Evolutionary conservation across 129 eudicot genomes (phyloP).

Genomic region (Heracleum sosnowskyi): DNA sequence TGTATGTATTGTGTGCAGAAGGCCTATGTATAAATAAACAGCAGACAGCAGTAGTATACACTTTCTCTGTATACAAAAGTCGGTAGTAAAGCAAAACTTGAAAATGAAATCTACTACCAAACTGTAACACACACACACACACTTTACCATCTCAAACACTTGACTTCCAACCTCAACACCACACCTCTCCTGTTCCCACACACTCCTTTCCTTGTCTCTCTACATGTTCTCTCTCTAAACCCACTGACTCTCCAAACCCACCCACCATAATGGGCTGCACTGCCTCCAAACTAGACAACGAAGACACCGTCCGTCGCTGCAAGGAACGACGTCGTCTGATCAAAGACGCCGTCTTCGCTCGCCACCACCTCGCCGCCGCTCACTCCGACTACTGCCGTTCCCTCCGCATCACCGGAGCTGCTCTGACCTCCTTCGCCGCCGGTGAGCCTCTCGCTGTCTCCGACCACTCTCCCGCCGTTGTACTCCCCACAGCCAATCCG

Average conservation of each 20-base stretch:
- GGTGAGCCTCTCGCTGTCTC: slow-evolving; percentile 77
- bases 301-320: slow-evolving; percentile 91
- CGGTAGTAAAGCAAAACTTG: too few species aligned
- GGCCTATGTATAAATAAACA: too few species aligned
- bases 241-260: too few species aligned
- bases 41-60: too few species aligned
- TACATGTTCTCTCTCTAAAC: slow-evolving; percentile 3
- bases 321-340: slow-evolving; percentile 91
- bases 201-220: slow-evolving; percentile 9
- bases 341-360: slow-evolving; percentile 85
- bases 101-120: too few species aligned
- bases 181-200: not conserved
- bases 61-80: too few species aligned
- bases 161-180: not conserved
- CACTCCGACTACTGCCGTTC: slow-evolving; percentile 98
- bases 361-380: slow-evolving; percentile 99
- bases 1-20: too few species aligned
- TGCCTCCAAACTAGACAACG: slow-evolving; percentile 87
- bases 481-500: slow-evolving; percentile 47
- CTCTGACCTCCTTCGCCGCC: slow-evolving; percentile 72
- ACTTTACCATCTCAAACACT: not conserved
- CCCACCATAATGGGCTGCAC: slow-evolving; percentile 69
- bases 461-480: slow-evolving; percentile 68
- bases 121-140: not conserved
- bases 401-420: slow-evolving; percentile 72